phyloP scores from a whole-genome alignment of 2,329 filamentous ascomycete species.

The Daldinia sp. region DNA sequence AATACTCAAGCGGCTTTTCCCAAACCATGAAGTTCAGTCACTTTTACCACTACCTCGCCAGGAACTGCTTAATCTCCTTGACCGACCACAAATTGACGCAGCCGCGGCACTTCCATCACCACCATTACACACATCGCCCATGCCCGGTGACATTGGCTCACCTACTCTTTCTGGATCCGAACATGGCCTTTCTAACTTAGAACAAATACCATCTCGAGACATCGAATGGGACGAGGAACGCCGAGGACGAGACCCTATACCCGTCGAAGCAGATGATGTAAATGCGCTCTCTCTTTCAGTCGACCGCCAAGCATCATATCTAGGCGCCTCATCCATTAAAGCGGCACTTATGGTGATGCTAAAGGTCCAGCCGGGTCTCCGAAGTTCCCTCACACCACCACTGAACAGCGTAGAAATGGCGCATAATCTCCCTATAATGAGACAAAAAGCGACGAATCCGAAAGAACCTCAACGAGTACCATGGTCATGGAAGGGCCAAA shows the following conservation, averaged over 20 bases:
- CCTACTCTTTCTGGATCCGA: conserved; percentile 64
- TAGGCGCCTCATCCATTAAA: conserved; percentile 81
- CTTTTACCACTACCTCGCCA: conserved; percentile 68
- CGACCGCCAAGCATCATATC: conserved; percentile 73
- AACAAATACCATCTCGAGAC: conserved; percentile 75
- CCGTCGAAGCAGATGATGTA: conserved; percentile 76
- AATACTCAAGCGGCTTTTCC: conserved; percentile 72
- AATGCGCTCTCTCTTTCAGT: conserved; percentile 73
- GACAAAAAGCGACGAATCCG: conserved; percentile 58
- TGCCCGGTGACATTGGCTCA: conserved; percentile 62
- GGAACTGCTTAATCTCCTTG: conserved; percentile 69
- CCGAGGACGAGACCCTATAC: conserved; percentile 65
- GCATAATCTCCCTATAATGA: conserved; percentile 59
- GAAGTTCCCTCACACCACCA: conserved; percentile 60
- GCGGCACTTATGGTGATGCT: conserved; percentile 79
- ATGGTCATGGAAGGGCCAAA: conserved; percentile 74
- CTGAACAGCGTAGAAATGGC: conserved; percentile 62
- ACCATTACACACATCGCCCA: conserved; percentile 63
- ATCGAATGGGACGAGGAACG: conserved; percentile 76
- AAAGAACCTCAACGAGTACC: conserved; percentile 64
- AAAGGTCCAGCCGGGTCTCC: conserved; percentile 64
- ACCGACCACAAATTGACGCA: conserved; percentile 59
- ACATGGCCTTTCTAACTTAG: conserved; percentile 65
- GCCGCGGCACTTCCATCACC: conserved; percentile 63
- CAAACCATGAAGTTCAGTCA: conserved; percentile 65